Conservation (phyloP, 768 basidiomycete genomes). For the Trametes cingulata region DNA sequence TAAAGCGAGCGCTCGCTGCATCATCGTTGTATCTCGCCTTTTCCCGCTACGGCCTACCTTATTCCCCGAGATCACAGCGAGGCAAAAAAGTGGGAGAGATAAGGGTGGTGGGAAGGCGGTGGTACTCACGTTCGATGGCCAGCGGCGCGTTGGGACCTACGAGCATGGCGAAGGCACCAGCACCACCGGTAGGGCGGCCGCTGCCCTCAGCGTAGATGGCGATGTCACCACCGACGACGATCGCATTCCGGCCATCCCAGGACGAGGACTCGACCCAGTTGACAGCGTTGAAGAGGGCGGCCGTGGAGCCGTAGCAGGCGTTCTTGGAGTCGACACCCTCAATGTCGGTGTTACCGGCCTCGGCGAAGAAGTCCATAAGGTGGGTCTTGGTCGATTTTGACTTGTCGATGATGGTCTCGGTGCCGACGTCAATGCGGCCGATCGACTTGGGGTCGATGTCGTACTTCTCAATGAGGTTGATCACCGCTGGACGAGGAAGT, state of each 20-base stretch:
- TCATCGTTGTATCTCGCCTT: neutral
- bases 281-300: constrained; percentile 96
- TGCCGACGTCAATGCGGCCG: constrained; percentile 97
- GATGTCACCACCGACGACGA: constrained; percentile 96
- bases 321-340: constrained; percentile 99
- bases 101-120: constrained; percentile 16
- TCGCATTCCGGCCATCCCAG: constrained; percentile 98
- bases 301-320: constrained; percentile 98
- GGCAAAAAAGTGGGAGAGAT: neutral
- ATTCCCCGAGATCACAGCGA: constrained; percentile 2
- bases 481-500: constrained; percentile 60
- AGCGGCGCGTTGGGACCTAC: constrained; percentile 96
- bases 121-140: constrained; percentile 85
- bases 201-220: constrained; percentile 97
- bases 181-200: constrained; percentile 95
- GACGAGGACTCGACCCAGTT: constrained; percentile 97
- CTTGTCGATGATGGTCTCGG: constrained; percentile 99
- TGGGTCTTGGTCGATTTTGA: constrained; percentile 98
- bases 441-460: constrained; percentile 95
- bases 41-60: constrained; percentile 1
- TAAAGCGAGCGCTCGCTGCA: neutral
- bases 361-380: constrained; percentile 96
- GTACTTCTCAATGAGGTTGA: constrained; percentile 88
- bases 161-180: constrained; percentile 91
- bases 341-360: constrained; percentile 91